Evolutionary conservation across 1,284 basidiomycete species (phyloP).

Genomic region (Ceratobasidium sp.): DNA sequence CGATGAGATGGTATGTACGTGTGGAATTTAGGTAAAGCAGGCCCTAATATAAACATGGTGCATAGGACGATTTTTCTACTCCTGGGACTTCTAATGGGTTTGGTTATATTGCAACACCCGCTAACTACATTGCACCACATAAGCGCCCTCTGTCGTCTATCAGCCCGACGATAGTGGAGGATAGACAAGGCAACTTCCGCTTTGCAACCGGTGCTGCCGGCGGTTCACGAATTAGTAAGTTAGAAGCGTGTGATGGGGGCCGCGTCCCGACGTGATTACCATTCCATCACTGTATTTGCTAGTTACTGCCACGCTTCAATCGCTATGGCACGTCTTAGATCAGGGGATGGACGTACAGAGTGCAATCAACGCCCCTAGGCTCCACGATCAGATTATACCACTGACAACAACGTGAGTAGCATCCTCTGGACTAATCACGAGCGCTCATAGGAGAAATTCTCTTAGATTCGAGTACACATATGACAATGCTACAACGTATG

Average conservation of each 20-base stretch:
- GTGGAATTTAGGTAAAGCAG: too few species aligned
- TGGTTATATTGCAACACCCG: conserved; percentile 32
- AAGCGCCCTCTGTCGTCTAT: conserved; percentile 38
- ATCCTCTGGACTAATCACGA: not conserved
- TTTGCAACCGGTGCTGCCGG: conserved; percentile 39
- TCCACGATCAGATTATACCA: conserved; percentile 38
- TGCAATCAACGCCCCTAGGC: conserved; percentile 27
- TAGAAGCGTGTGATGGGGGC: not conserved
- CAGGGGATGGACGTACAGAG: conserved; percentile 34
- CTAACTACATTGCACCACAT: conserved; percentile 36
- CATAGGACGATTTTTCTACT: conserved; percentile 33
- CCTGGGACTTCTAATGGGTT: conserved; percentile 32
- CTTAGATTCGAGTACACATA: conserved; percentile 27
- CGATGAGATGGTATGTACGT: conserved; percentile 36
- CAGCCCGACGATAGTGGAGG: conserved; percentile 36
- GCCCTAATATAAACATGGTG: not conserved
- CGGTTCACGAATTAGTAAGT: conserved; percentile 35
- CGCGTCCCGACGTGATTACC: not conserved
- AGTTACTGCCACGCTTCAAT: conserved; percentile 38
- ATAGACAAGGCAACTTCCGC: conserved; percentile 29
- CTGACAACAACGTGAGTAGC: conserved; percentile 30
- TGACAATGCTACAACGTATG: conserved; percentile 29
- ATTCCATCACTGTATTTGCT: not conserved
- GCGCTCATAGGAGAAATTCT: not conserved
- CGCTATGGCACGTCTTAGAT: conserved; percentile 31